Percentiles rank a stretch among this genome's conserved stretches.
phyloP scores from a whole-genome alignment of 2,329 filamentous ascomycete genomes.

The Diaporthe sp. region DNA sequence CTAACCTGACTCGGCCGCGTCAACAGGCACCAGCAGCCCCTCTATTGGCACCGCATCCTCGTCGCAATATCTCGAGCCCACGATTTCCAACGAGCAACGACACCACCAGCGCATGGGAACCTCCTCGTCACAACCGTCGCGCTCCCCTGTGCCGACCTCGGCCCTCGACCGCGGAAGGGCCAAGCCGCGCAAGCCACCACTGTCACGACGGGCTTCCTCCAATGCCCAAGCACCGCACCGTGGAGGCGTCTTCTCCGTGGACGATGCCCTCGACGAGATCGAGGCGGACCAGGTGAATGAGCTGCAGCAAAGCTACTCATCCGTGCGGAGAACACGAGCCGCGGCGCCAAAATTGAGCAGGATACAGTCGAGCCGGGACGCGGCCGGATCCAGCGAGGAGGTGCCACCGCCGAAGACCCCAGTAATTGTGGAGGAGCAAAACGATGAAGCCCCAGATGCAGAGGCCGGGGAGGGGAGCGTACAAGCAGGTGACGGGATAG shows the following conservation, averaged over 20 bases:
- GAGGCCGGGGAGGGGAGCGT: conserved; percentile 36
- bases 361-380: conserved; percentile 49
- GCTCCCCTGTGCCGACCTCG: conserved; percentile 61
- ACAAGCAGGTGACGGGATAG: conserved; percentile 54
- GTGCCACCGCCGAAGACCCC: conserved; percentile 34
- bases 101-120: conserved; percentile 58
- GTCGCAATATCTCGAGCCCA: conserved; percentile 40
- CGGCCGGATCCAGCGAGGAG: conserved; percentile 44
- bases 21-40: conserved; percentile 53
- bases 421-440: conserved; percentile 40
- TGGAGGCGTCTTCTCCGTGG: conserved; percentile 89
- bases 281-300: conserved; percentile 72
- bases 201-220: conserved; percentile 82
- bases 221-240: conserved; percentile 80
- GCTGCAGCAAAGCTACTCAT: conserved; percentile 59
- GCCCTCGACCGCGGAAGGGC: conserved; percentile 63
- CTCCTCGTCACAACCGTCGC: conserved; percentile 53
- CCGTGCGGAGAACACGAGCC: conserved; percentile 55
- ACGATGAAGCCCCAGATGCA: conserved; percentile 35
- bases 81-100: conserved; percentile 46
- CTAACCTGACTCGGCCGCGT: conserved; percentile 45
- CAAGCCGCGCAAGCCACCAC: conserved; percentile 78
- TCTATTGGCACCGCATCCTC: conserved; percentile 46
- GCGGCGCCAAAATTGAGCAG: conserved; percentile 50
- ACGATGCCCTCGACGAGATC: conserved; percentile 88